Evolutionary conservation across 345 rosid genomes (phyloP).

Genomic region (Hibiscus mutabilis): DNA sequence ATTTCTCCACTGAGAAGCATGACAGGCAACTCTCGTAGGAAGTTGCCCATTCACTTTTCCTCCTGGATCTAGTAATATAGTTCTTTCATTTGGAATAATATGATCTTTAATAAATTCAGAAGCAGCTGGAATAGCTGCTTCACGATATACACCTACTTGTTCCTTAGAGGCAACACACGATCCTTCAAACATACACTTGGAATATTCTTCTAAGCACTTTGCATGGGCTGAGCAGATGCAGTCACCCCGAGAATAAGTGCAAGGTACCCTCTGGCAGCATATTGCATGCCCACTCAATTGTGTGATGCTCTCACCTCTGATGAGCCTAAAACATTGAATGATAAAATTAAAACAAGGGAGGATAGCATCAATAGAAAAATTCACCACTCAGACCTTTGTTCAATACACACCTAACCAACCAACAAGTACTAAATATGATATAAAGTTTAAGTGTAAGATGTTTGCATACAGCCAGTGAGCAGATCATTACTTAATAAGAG

Average conservation of each 20-base stretch:
- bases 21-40: slow-evolving; percentile 14
- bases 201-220: slow-evolving; percentile 22
- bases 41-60: slow-evolving; percentile 8
- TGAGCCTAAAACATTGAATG: slow-evolving; percentile 19
- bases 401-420: slow-evolving; percentile 3
- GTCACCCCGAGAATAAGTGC: slow-evolving; percentile 15
- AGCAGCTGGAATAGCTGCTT: slow-evolving; percentile 17
- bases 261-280: slow-evolving; percentile 23
- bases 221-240: slow-evolving; percentile 22
- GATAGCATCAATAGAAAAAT: neutral
- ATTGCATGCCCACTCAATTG: slow-evolving; percentile 19
- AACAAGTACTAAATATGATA: neutral
- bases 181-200: slow-evolving; percentile 18
- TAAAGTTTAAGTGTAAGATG: neutral
- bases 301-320: slow-evolving; percentile 17
- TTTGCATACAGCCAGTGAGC: neutral
- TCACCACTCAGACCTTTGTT: neutral
- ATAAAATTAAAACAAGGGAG: neutral
- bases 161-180: slow-evolving; percentile 10
- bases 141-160: slow-evolving; percentile 6
- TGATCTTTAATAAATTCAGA: slow-evolving; percentile 21
- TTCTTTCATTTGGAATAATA: slow-evolving; percentile 14
- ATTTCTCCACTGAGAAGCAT: slow-evolving; percentile 38
- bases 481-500: neutral
- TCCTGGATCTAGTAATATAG: slow-evolving; percentile 13